A percentile compares a stretch with the other conserved stretches of the same genome.
phyloP scores from a whole-genome alignment of 2,329 filamentous ascomycete species.

The Cephalotrichum gorgonifer region DNA sequence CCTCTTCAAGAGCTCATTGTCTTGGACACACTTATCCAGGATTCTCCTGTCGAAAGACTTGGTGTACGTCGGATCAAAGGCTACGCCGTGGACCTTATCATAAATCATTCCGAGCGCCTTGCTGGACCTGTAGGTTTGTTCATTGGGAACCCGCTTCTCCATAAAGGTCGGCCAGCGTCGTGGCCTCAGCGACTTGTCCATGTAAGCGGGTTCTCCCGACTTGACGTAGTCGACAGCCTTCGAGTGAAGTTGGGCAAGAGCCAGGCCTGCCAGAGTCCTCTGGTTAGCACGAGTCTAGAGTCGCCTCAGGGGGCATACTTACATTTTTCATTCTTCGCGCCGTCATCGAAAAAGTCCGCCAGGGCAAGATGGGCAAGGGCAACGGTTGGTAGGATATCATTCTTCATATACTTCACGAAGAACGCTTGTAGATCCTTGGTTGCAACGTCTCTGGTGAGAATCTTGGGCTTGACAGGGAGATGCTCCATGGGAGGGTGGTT shows the following conservation, averaged over 20 bases:
- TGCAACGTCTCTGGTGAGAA: constrained; percentile 52
- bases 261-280: constrained; percentile 35
- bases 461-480: constrained; percentile 42
- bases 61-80: constrained; percentile 65
- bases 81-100: constrained; percentile 56
- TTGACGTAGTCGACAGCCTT: constrained; percentile 92
- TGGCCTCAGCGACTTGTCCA: constrained; percentile 51
- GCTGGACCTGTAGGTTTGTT: constrained; percentile 50
- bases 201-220: constrained; percentile 66
- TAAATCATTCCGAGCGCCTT: constrained; percentile 75
- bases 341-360: constrained; percentile 52
- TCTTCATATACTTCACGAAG: constrained; percentile 89
- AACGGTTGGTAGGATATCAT: constrained; percentile 70
- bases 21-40: constrained; percentile 48
- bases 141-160: constrained; percentile 48
- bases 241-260: constrained; percentile 73
- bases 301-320: constrained; percentile 17
- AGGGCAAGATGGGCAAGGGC: constrained; percentile 72
- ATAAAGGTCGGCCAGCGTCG: constrained; percentile 76
- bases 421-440: constrained; percentile 69
- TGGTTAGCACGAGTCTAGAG: not conserved
- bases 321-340: constrained; percentile 62
- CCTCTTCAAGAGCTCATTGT: constrained; percentile 40
- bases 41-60: constrained; percentile 68
- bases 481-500: constrained; percentile 74